Conservation (phyloP, 768 basidiomycete species). For the Daedaleopsis nitida region DNA sequence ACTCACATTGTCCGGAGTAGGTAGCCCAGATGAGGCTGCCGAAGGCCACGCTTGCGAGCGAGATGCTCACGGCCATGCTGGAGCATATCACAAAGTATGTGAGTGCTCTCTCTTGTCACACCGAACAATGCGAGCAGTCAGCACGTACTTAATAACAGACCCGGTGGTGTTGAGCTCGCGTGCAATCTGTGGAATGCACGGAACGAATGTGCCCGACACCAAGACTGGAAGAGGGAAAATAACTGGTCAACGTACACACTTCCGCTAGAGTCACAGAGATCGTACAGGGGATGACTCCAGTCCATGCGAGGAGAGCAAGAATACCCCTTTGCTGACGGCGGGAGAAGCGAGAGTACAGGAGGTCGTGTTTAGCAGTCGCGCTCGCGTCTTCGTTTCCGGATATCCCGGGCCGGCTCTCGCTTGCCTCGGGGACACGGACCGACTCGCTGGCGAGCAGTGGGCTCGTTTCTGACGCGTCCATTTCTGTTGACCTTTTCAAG, state of each 20-base stretch:
- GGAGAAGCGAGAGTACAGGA: constrained; percentile 61
- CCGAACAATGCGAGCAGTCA: no score
- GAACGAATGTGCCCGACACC: constrained; percentile 68
- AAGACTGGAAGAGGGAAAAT: constrained; percentile 49
- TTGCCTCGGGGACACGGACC: no score
- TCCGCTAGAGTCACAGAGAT: not conserved
- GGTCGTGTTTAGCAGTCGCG: constrained; percentile 22
- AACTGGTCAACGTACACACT: no score
- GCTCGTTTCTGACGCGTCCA: no score
- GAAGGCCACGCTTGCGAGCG: constrained; percentile 45
- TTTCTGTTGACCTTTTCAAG: no score
- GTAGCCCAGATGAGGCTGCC: constrained; percentile 55
- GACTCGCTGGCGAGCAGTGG: no score
- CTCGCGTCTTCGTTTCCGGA: no score
- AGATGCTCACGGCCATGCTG: constrained; percentile 54
- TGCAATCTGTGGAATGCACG: constrained; percentile 74
- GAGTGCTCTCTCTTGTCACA: not conserved
- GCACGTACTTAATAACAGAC: constrained; percentile 53
- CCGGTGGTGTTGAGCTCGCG: constrained; percentile 60
- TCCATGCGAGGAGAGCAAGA: constrained; percentile 57
- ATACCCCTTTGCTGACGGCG: constrained; percentile 52
- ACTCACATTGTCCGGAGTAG: constrained; percentile 51
- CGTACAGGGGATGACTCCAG: constrained; percentile 66
- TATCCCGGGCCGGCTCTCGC: no score
- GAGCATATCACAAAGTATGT: not conserved